A percentile compares a stretch with the other conserved stretches of the same genome.
phyloP scores from a whole-genome alignment of 352 stramenopile species.

The Pythium chondricola region DNA sequence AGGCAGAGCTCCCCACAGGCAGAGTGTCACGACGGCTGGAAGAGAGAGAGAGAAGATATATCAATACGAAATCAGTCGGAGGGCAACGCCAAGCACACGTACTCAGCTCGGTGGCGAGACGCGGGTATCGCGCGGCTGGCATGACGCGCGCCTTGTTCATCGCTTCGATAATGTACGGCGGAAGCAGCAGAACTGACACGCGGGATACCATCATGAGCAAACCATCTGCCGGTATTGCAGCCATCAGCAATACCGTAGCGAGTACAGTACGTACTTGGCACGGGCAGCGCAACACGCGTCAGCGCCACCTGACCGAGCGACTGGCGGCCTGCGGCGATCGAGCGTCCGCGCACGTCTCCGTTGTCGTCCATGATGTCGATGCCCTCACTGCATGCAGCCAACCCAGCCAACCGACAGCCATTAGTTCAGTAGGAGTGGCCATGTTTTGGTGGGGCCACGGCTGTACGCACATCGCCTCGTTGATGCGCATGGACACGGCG shows the following conservation, averaged over 20 bases:
- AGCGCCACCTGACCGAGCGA: constrained; percentile 76
- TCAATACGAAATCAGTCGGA: not conserved
- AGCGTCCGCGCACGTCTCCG: constrained; percentile 70
- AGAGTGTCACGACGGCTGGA: constrained; percentile 58
- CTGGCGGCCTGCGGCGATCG: constrained; percentile 67
- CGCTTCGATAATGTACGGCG: constrained; percentile 72
- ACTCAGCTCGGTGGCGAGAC: constrained; percentile 75
- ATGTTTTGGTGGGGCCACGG: too few species aligned
- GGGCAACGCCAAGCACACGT: constrained; percentile 15
- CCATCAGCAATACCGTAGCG: too few species aligned
- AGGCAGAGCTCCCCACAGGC: constrained; percentile 73
- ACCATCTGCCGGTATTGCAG: not conserved
- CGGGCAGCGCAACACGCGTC: constrained; percentile 68
- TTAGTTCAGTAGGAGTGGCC: not conserved
- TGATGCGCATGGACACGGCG: constrained; percentile 85
- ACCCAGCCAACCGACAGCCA: not conserved
- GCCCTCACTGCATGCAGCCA: constrained; percentile 38
- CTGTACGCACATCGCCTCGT: constrained; percentile 79
- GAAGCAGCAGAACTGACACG: constrained; percentile 60
- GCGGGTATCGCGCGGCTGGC: constrained; percentile 59
- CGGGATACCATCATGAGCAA: not conserved
- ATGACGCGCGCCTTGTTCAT: constrained; percentile 75
- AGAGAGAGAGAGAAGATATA: constrained; percentile 1
- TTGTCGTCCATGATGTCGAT: constrained; percentile 84
- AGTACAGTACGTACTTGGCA: constrained; percentile 51